A percentile compares a stretch with the other conserved stretches of the same genome.
Evolutionary conservation across 2,329 filamentous ascomycete species (phyloP).

Genomic region (Pseudopyrenochaeta lycopersici): DNA sequence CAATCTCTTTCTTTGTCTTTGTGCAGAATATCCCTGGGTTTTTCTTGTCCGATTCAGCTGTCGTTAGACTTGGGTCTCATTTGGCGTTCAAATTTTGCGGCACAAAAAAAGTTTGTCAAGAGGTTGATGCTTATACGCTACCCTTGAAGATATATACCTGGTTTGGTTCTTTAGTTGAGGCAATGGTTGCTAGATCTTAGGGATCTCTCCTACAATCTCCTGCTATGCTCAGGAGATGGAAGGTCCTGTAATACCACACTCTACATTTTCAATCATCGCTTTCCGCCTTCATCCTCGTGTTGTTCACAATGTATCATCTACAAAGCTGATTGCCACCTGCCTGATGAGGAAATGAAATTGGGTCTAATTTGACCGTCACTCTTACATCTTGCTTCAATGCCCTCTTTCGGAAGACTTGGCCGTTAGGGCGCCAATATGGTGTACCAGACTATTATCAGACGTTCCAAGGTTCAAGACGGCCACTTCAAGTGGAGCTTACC

Average conservation of each 20-base stretch:
- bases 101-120: slow-evolving; percentile 36
- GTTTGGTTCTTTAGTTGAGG: slow-evolving; percentile 4
- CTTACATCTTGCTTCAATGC: too few relatives aligned
- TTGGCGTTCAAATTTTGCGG: slow-evolving; percentile 31
- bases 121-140: slow-evolving; percentile 21
- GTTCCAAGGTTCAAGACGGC: too few relatives aligned
- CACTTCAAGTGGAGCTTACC: background rate
- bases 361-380: background rate
- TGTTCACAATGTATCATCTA: background rate
- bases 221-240: slow-evolving; percentile 2
- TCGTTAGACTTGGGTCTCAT: slow-evolving; percentile 27
- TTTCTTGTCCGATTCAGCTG: slow-evolving; percentile 16
- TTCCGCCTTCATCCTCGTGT: background rate
- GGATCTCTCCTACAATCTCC: slow-evolving; percentile 7
- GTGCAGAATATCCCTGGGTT: slow-evolving; percentile 33
- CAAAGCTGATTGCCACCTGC: background rate
- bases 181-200: slow-evolving; percentile 19
- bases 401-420: too few relatives aligned
- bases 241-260: slow-evolving; percentile 26
- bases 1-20: slow-evolving; percentile 20
- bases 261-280: slow-evolving; percentile 9
- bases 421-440: too few relatives aligned
- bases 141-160: slow-evolving; percentile 3
- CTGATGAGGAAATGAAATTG: background rate
- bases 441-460: too few relatives aligned